Evolutionary conservation across 345 rosid genomes (phyloP).

Genomic region (Camelina hispida): DNA sequence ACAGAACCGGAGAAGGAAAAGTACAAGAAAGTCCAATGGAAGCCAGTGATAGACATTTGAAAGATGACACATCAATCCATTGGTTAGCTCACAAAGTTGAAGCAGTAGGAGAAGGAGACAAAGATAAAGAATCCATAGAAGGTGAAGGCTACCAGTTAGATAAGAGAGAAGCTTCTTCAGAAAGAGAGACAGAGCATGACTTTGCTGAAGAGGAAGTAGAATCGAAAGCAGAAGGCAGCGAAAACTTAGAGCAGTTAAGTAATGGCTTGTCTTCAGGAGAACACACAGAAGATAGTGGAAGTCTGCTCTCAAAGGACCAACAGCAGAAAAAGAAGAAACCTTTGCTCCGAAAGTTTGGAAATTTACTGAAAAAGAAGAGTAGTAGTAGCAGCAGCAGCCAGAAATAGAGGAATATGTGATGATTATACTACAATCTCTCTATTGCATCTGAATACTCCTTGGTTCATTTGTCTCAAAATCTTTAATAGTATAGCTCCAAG

Average conservation of each 20-base stretch:
- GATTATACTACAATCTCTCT: neutral
- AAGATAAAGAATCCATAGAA: conserved; percentile 59
- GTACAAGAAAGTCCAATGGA: conserved; percentile 50
- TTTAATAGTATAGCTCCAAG: conserved; percentile 10
- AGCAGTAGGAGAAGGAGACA: conserved; percentile 54
- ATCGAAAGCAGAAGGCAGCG: conserved; percentile 66
- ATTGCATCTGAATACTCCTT: conserved; percentile 26
- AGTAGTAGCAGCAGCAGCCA: conserved; percentile 55
- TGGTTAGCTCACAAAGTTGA: conserved; percentile 47
- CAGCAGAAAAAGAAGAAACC: conserved; percentile 91
- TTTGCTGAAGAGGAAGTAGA: conserved; percentile 76
- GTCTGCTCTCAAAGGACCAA: conserved; percentile 65
- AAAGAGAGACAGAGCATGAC: conserved; percentile 70
- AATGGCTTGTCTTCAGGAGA: conserved; percentile 65
- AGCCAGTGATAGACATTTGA: conserved; percentile 42
- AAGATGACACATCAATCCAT: conserved; percentile 21
- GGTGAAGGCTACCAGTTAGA: conserved; percentile 84
- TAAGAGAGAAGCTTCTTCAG: conserved; percentile 85
- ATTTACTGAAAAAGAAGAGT: conserved; percentile 85
- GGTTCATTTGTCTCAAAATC: conserved; percentile 32
- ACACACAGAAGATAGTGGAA: conserved; percentile 55
- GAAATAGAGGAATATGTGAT: conserved; percentile 43
- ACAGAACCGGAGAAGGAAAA: conserved; percentile 43
- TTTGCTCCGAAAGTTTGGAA: conserved; percentile 84
- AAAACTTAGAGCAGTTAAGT: conserved; percentile 59